Base-by-base conservation (phyloP, 192 early-diverging fungal genomes). In the Chytriomyces sp. region DNA sequence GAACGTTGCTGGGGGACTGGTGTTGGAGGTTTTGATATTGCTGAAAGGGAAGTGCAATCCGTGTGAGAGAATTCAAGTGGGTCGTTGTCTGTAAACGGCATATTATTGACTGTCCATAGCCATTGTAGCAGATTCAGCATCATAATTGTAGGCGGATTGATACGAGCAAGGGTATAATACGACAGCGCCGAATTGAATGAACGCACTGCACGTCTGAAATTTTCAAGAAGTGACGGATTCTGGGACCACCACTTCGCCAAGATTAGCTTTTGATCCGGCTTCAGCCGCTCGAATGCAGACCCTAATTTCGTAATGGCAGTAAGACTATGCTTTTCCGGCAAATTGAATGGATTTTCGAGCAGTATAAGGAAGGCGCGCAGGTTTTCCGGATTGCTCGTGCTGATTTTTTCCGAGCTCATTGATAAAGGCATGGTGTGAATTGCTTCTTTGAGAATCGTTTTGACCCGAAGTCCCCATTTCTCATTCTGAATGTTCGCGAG, bases 91-190 rank as follows among this genome's bases (percentile, higher is more conserved):
- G 9, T 24, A 48, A 61, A 73, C 5, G 71, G 71, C 7, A 9
- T 26, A 45, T 73, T 73, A 45, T 62, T 73, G 71, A 73, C 45
- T 16, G 61, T 62, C 71, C 71, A 73, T 16, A 73, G 71, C 71
- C 71, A 73, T 45, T 73, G 60, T 43, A 73, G 24, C 45, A 63
- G 59, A 23, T 73, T 20, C 53, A 73, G 28, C 11, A 28, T 26
- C 6, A 48, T n/a, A 8, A 73, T 73, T 18, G 71, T 62, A 13
- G 71, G 71, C 18, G n/a, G 43, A 44, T 73, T 60, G 43, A 61
- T 18, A 9, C 61, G 8, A 28, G 13, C 16, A 6, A 28, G 24
- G 11, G 71, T 73, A 28, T 20, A 73, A 44, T n/a, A 23, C 53
- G 53, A 23, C 11, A 73, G 60, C 8, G 71, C 71, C 61, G 45